Base-by-base conservation (phyloP, 352 stramenopile genomes). In the Nothophytophthora sp. region DNA sequence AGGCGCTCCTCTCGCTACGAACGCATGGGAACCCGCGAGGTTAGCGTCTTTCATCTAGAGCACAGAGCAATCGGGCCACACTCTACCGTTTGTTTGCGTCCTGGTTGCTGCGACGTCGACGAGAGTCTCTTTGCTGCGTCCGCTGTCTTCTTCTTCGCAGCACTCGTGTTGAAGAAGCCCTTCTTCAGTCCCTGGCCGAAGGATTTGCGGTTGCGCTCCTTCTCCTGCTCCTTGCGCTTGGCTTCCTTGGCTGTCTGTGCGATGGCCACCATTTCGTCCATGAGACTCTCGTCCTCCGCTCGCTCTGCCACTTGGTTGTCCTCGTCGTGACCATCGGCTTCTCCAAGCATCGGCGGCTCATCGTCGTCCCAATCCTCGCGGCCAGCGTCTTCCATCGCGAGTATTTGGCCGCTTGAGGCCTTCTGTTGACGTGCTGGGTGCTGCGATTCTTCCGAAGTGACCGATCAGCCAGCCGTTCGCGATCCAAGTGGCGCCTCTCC, bases 181-280 rank as follows among this genome's bases (percentile, higher is more conserved):
- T 84, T 88, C 56, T 82, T 87, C 16, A 93, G 60, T 10, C 82
- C 82, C 18, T 70, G 45, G 2, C 80, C 82, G 45, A 93, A 91
- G 32, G 51, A 51, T 30, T 60, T 81, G 36, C 50, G 59, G 35
- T 61, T 76, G 24, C 73, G 67, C 50, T 76, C 64, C 24, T 70
- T 67, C 16, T 85, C 67, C 19, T 76, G 67, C 25, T 69, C 58
- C 24, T 61, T 63, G 1, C 64, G 57, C 40, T 83, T 90, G 23
- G 60, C 51, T n/a, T 67, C 62, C 45, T 80, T 86, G 11, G 82
- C 82, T 12, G 60, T 50, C 40, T 73, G 67, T n/a, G 72, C 77
- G 12, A 76, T 54, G 13, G 44, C 55, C 15, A 93, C 24, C 69
- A 93, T 93, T 30, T 93, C 80, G 49, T 88, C 73, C 82, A 93